Evolutionary conservation across 2,329 filamentous ascomycete genomes (phyloP), one percentile per base, ranked within the genome.

Genomic region (Fusarium irregulare): DNA sequence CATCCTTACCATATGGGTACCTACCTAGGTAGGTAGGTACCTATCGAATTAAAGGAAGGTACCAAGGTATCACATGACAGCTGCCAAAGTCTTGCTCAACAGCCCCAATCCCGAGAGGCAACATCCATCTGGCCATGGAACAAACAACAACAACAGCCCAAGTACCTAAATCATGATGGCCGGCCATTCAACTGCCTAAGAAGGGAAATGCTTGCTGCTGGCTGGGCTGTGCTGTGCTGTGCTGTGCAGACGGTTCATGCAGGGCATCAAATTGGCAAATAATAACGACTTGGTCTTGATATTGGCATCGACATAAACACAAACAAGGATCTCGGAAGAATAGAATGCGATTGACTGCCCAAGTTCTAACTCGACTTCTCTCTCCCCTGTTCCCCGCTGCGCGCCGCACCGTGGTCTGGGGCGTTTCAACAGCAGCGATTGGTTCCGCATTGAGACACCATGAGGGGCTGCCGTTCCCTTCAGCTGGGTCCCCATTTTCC

Each of bases 401-500:
- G 55, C 44, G 47, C 70, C 66, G 58, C 30, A 68, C 70, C 64
- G 54, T 65, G 50, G 37, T 59, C 62, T 47, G 65, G 59, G 59
- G 56, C 55, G 57, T 51, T 59, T 48, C 28, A 27, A 48, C 23
- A 57, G 40, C 61, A 57, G 67, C 73, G 73, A 75, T 75, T 75
- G 73, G 73, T 50, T 72, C 65, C 56, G 42, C 56, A 56, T n/a
- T 41, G 49, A 28, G 58, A 70, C 66, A 60, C 70, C 51, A 70
- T 70, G 70, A 73, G 61, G 66, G 66, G 60, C 60, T 13, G 44
- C 67, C 37, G 70, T 70, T 70, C 66, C 68, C 56, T 66, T 48
- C 59, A 64, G 54, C 55, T 68, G 62, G 72, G 54, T 58, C 57
- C 59, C 49, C 60, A 60, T 70, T 49, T 76, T 71, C 71, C 76